Percentiles rank a stretch among this genome's conserved stretches.
Evolutionary conservation across 768 basidiomycete genomes (phyloP).

Genomic region (Tricholoma sp.): DNA sequence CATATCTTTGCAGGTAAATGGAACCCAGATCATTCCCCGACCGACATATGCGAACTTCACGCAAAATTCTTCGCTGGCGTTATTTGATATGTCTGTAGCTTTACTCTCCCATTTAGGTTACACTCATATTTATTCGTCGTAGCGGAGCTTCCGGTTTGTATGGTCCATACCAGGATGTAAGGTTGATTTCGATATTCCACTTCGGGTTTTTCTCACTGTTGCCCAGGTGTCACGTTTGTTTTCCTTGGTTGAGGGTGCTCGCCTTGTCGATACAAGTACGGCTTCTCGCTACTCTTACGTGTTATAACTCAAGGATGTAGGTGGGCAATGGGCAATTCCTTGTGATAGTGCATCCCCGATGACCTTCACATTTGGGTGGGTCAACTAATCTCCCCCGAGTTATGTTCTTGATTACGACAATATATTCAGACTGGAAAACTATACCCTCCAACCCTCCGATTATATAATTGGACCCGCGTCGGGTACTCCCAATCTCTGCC

Average conservation of each 20-base stretch:
- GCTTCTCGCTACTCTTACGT: not conserved
- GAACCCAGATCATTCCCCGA: conserved; percentile 41
- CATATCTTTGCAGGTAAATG: conserved; percentile 43
- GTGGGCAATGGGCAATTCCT: conserved; percentile 73
- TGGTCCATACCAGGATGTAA: conserved; percentile 74
- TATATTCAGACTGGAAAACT: conserved; percentile 37
- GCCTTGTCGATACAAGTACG: conserved; percentile 62
- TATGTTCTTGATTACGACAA: conserved; percentile 1
- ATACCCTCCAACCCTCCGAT: conserved; percentile 67
- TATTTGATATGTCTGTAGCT: conserved; percentile 64
- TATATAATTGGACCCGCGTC: conserved; percentile 69
- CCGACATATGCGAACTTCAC: conserved; percentile 61
- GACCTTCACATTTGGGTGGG: conserved; percentile 67
- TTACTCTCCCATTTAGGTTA: not conserved
- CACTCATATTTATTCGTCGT: not conserved
- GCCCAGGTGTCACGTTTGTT: conserved; percentile 63
- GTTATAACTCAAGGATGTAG: conserved; percentile 19
- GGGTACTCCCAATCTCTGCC: conserved; percentile 60
- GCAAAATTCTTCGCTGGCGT: conserved; percentile 53
- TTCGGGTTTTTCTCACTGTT: conserved; percentile 5
- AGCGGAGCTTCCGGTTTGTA: conserved; percentile 71
- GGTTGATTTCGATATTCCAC: conserved; percentile 12
- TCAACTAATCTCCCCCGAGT: not conserved
- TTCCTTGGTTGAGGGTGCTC: conserved; percentile 51
- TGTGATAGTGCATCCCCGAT: conserved; percentile 57